These are phyloP conservation scores for Solanum microdontum DNA, from an alignment of 257 asterid genomes.

Conservation along the genomic window DNA sequence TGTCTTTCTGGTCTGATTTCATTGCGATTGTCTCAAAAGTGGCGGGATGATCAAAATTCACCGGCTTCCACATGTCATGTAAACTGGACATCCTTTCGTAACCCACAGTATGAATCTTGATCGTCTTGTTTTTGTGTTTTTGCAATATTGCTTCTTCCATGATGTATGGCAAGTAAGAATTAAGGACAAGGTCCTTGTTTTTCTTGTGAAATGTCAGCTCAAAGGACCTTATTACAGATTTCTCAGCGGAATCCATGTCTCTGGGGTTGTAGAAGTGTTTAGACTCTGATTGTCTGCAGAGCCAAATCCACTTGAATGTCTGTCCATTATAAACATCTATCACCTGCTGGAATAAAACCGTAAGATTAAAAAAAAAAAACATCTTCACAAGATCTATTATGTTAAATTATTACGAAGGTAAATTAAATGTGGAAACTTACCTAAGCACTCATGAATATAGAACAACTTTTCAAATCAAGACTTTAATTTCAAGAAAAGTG, in stretches of 20 bases:
- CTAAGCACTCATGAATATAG: background rate
- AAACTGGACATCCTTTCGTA: background rate
- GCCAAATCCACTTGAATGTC: background rate
- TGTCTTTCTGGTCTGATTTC: conserved; percentile 7
- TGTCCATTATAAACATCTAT: background rate
- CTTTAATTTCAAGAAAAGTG: background rate
- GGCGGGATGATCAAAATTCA: conserved; percentile 20
- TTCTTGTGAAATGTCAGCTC: conserved; percentile 1
- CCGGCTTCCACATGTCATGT: background rate
- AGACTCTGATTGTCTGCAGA: background rate
- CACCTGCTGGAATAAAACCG: background rate
- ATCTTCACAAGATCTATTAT: background rate
- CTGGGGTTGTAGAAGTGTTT: background rate
- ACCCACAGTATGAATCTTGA: conserved; percentile 3
- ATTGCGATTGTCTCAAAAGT: conserved; percentile 16
- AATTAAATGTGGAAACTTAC: background rate
- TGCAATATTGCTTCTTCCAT: conserved; percentile 9
- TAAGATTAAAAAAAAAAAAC: background rate
- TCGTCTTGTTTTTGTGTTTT: background rate
- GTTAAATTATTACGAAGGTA: background rate
- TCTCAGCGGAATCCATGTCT: background rate
- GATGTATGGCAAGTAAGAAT: conserved; percentile 6
- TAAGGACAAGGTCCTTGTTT: background rate
- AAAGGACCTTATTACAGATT: no score
- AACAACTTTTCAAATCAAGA: background rate